Conservation (phyloP, 495 filamentous ascomycete genomes). For the Friedmanniomyces simplex region DNA sequence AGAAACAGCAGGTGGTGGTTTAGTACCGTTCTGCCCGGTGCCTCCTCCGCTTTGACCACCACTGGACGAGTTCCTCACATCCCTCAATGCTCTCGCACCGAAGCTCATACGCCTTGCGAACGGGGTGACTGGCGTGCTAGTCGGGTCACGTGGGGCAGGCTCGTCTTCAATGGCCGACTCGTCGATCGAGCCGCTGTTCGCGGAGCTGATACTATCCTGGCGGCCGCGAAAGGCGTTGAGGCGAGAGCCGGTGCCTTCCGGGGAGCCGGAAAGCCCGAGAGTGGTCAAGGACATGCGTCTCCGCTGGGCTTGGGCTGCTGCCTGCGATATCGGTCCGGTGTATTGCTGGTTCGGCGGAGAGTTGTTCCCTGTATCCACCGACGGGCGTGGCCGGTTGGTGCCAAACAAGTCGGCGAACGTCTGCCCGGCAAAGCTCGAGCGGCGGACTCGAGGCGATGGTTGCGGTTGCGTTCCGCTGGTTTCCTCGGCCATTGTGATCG, state of each 20-base stretch:
- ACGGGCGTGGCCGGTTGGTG: constrained; percentile 3
- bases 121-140: constrained; percentile 49
- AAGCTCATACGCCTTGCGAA: constrained; percentile 85
- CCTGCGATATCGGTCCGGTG: constrained; percentile 56
- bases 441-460: constrained; percentile 25
- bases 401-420: constrained; percentile 33
- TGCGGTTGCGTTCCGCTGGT: constrained; percentile 22
- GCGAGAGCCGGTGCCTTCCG: constrained; percentile 42
- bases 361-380: neutral
- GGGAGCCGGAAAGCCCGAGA: constrained; percentile 72
- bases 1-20: constrained; percentile 15
- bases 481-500: constrained; percentile 24
- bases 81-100: constrained; percentile 74
- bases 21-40: constrained; percentile 23
- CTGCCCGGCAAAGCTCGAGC: constrained; percentile 30
- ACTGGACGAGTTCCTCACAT: constrained; percentile 41
- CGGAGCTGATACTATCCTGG: constrained; percentile 60
- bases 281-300: constrained; percentile 84
- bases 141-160: constrained; percentile 22
- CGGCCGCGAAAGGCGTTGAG: constrained; percentile 45
- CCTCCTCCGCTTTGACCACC: constrained; percentile 5
- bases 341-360: constrained; percentile 33
- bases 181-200: constrained; percentile 63
- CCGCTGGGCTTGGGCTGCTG: constrained; percentile 53
- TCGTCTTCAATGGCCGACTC: constrained; percentile 82